phyloP scores from a whole-genome alignment of 2,329 filamentous ascomycete genomes.

The Fusarium sp. region DNA sequence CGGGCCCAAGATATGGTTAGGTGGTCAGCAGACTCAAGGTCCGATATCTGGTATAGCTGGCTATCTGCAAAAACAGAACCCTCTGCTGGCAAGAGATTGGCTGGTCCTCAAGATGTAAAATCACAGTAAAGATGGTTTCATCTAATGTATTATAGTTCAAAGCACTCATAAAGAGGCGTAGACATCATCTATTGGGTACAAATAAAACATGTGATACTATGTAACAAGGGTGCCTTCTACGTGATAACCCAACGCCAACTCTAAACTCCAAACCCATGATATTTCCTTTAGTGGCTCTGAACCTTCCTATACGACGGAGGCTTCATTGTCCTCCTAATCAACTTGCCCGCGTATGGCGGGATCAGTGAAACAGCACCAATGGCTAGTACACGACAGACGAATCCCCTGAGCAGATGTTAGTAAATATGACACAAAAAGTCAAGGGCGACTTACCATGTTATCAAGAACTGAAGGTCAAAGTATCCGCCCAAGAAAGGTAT shows the following conservation, averaged over 20 bases:
- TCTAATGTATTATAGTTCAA: slow-evolving; percentile 1
- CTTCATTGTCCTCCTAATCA: slow-evolving; percentile 84
- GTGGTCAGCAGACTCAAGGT: slow-evolving; percentile 78
- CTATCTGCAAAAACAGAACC: slow-evolving; percentile 60
- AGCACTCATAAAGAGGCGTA: slow-evolving; percentile 16
- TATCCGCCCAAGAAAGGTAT: slow-evolving; percentile 90
- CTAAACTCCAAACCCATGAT: slow-evolving; percentile 15
- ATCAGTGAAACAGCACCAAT: slow-evolving; percentile 83
- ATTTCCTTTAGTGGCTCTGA: slow-evolving; percentile 64
- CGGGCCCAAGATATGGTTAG: slow-evolving; percentile 78
- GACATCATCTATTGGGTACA: slow-evolving; percentile 16
- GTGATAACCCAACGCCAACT: slow-evolving; percentile 32
- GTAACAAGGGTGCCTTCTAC: slow-evolving; percentile 25
- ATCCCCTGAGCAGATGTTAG: slow-evolving; percentile 64
- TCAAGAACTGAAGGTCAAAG: slow-evolving; percentile 83
- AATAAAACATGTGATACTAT: slow-evolving; percentile 26
- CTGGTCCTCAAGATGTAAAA: slow-evolving; percentile 60
- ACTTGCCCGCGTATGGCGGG: slow-evolving; percentile 86
- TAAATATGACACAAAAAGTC: neutral
- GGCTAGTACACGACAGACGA: slow-evolving; percentile 85
- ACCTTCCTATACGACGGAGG: slow-evolving; percentile 97
- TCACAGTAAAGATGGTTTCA: neutral
- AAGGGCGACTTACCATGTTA: slow-evolving; percentile 64
- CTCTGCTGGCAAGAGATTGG: slow-evolving; percentile 53
- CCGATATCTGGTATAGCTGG: slow-evolving; percentile 73